A percentile compares a stretch with the other conserved stretches of the same genome.
Evolutionary conservation across 2,329 filamentous ascomycete species (phyloP).

Genomic region (Cytospora piceae): DNA sequence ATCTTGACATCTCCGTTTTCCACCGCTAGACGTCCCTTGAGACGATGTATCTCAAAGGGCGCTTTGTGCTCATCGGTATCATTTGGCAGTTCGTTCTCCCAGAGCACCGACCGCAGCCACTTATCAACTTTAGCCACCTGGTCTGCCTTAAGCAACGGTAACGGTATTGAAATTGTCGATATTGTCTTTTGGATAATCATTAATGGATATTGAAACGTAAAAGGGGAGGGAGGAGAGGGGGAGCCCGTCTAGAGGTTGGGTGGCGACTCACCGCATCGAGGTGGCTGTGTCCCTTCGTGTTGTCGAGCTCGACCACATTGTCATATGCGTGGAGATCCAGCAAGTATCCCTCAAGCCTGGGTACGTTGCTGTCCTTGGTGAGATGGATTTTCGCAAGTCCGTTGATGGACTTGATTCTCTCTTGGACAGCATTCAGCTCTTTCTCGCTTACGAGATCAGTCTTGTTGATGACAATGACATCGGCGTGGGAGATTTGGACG

Average conservation of each 20-base stretch:
- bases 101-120: constrained; percentile 83
- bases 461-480: constrained; percentile 95
- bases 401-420: constrained; percentile 83
- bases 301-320: constrained; percentile 72
- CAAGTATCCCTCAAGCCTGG: constrained; percentile 81
- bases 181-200: constrained; percentile 64
- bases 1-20: constrained; percentile 70
- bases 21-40: constrained; percentile 79
- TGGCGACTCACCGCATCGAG: constrained; percentile 74
- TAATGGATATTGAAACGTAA: neutral
- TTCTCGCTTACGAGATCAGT: constrained; percentile 75
- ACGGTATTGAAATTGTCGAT: constrained; percentile 74
- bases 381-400: constrained; percentile 82
- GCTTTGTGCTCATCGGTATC: constrained; percentile 39
- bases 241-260: neutral
- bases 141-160: constrained; percentile 60
- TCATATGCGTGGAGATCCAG: constrained; percentile 94
- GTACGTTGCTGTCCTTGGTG: constrained; percentile 79
- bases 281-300: constrained; percentile 82
- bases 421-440: constrained; percentile 70
- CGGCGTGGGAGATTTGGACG: constrained; percentile 94
- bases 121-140: constrained; percentile 70
- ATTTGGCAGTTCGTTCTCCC: constrained; percentile 71
- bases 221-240: neutral
- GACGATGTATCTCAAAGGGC: constrained; percentile 79